Evolutionary conservation across 768 basidiomycete species (phyloP).

Genomic region (Leccinellum luteum): DNA sequence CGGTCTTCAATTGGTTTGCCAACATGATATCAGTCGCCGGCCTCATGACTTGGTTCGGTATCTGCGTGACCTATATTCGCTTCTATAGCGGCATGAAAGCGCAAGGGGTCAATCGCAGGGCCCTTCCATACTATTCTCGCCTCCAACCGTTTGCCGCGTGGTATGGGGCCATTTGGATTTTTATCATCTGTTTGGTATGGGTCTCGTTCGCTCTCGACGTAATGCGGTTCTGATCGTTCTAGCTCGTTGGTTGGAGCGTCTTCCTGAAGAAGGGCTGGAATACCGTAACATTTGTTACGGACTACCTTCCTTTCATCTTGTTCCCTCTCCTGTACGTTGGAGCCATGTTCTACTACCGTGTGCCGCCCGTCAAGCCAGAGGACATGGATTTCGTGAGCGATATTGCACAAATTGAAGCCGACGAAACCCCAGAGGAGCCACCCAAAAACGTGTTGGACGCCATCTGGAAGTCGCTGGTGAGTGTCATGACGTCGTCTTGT

Average conservation of each 20-base stretch:
- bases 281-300: conserved; percentile 71
- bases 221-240: conserved; percentile 28
- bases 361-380: conserved; percentile 32
- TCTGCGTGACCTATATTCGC: conserved; percentile 72
- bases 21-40: conserved; percentile 69
- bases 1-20: conserved; percentile 77
- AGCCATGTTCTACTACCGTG: conserved; percentile 47
- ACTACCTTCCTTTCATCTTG: conserved; percentile 66
- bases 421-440: conserved; percentile 65
- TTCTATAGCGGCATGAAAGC: conserved; percentile 78
- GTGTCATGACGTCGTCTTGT: conserved; percentile 22
- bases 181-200: conserved; percentile 64
- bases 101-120: conserved; percentile 72
- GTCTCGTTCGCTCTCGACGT: neutral
- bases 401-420: conserved; percentile 68
- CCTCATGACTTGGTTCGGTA: conserved; percentile 79
- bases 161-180: conserved; percentile 33
- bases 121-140: conserved; percentile 65
- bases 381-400: conserved; percentile 87
- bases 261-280: conserved; percentile 56
- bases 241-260: conserved; percentile 50
- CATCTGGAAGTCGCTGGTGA: conserved; percentile 79
- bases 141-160: conserved; percentile 80
- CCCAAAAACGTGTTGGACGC: conserved; percentile 66
- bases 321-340: conserved; percentile 75